These are phyloP conservation scores for Leonotis leonurus DNA, from an alignment of 257 asterid genomes.

Conservation along the genomic window DNA sequence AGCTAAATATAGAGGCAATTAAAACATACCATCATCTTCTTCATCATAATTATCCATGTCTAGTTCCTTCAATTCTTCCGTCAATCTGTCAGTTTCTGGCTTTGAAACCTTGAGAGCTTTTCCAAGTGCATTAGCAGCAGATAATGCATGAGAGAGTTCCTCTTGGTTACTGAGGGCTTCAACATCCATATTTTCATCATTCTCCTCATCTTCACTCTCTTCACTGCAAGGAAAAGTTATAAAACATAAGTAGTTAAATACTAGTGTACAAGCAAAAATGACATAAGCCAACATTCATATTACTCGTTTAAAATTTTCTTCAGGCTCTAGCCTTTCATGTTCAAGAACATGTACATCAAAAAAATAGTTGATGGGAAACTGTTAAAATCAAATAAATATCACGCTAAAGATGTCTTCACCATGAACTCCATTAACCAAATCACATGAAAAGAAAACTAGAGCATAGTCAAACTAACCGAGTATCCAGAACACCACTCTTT, in stretches of 20 bases:
- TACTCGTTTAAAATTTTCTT: neutral
- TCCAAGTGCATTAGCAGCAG: constrained; percentile 74
- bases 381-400: neutral
- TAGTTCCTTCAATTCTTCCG: constrained; percentile 59
- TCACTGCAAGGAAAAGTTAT: constrained; percentile 27
- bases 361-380: neutral
- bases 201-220: constrained; percentile 38
- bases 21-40: constrained; percentile 69
- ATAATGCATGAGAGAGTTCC: constrained; percentile 56
- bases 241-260: neutral
- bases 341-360: neutral
- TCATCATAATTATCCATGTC: constrained; percentile 87
- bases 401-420: neutral
- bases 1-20: neutral
- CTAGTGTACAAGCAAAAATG: neutral
- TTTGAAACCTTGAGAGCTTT: constrained; percentile 32
- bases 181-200: constrained; percentile 41
- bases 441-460: neutral
- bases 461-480: constrained; percentile 18
- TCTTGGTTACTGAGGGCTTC: constrained; percentile 34
- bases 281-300: neutral
- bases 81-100: constrained; percentile 40
- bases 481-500: constrained; percentile 30
- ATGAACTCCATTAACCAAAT: neutral
- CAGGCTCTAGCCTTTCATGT: too few species aligned